phyloP scores from a whole-genome alignment of 2,329 filamentous ascomycete species.

The Exophiala spinifera region DNA sequence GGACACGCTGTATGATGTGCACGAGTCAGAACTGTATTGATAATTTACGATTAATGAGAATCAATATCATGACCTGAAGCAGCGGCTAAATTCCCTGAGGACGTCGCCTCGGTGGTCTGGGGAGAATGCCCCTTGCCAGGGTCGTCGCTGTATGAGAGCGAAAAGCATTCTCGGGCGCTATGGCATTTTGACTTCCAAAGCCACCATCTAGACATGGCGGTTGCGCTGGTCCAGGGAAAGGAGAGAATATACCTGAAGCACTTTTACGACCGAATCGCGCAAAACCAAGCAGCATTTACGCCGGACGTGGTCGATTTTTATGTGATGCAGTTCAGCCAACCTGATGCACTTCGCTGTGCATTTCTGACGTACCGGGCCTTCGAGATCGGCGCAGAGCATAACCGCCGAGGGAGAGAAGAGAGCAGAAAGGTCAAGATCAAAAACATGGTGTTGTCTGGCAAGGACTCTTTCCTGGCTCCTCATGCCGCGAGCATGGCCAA shows the following conservation, averaged over 20 bases:
- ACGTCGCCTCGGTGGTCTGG: slow-evolving; percentile 38
- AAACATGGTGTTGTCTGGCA: slow-evolving; percentile 34
- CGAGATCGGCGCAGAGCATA: slow-evolving; percentile 34
- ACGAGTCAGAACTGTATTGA: slow-evolving; percentile 4
- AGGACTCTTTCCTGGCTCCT: slow-evolving; percentile 28
- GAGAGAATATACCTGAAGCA: slow-evolving; percentile 45
- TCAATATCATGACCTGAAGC: background rate
- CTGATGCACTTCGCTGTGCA: slow-evolving; percentile 35
- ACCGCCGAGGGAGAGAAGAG: slow-evolving; percentile 30
- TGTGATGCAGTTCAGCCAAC: slow-evolving; percentile 35
- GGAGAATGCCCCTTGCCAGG: slow-evolving; percentile 45
- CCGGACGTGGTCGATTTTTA: slow-evolving; percentile 42
- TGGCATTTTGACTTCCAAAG: slow-evolving; percentile 46
- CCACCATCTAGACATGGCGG: slow-evolving; percentile 38
- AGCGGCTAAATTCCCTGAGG: slow-evolving; percentile 34
- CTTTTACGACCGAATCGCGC: slow-evolving; percentile 41
- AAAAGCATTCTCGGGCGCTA: slow-evolving; percentile 39
- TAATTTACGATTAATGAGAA: slow-evolving; percentile 11
- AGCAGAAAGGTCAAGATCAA: slow-evolving; percentile 35
- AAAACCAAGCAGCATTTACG: slow-evolving; percentile 39
- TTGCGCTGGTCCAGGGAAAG: slow-evolving; percentile 39
- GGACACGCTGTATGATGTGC: slow-evolving; percentile 4
- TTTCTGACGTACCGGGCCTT: slow-evolving; percentile 38
- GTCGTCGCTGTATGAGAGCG: slow-evolving; percentile 33
- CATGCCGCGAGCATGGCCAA: slow-evolving; percentile 32